Percentiles rank a stretch among this genome's conserved stretches.
Evolutionary conservation across 768 basidiomycete species (phyloP).

Genomic region (Lentinula edodes): DNA sequence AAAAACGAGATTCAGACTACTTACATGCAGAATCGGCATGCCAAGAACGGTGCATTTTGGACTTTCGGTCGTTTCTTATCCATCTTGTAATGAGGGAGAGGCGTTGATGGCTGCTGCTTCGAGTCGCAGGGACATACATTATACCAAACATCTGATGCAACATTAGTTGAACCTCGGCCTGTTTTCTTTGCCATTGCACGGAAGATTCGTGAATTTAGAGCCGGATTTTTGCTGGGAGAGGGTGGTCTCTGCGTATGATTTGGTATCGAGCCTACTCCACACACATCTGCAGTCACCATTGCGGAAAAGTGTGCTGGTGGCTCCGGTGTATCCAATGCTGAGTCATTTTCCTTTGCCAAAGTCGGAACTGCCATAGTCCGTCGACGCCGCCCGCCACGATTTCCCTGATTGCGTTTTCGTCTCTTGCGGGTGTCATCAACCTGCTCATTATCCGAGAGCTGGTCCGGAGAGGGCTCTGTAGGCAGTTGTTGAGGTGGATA

Average conservation of each 20-base stretch:
- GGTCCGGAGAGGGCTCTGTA: too few relatives aligned
- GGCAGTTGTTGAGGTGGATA: too few relatives aligned
- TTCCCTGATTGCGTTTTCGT: too few relatives aligned
- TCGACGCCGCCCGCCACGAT: too few relatives aligned
- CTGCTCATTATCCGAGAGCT: too few relatives aligned
- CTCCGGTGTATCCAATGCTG: too few relatives aligned
- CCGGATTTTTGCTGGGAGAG: background rate
- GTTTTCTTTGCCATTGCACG: background rate
- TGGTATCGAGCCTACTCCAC: background rate
- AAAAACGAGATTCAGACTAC: background rate
- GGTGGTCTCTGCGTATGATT: background rate
- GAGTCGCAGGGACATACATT: constrained; percentile 10
- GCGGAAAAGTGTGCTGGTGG: too few relatives aligned
- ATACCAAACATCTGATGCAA: constrained; percentile 18
- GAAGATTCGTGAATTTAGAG: background rate
- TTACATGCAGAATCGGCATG: constrained; percentile 9
- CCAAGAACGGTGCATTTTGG: constrained; percentile 11
- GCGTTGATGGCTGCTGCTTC: background rate
- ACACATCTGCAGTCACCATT: background rate
- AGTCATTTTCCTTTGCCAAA: too few relatives aligned
- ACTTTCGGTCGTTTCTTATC: constrained; percentile 12
- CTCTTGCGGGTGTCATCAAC: too few relatives aligned
- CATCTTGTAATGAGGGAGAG: background rate
- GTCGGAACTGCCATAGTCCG: too few relatives aligned
- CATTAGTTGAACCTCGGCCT: background rate